phyloP scores from a whole-genome alignment of 2,329 filamentous ascomycete species.

The Fusarium sp. region DNA sequence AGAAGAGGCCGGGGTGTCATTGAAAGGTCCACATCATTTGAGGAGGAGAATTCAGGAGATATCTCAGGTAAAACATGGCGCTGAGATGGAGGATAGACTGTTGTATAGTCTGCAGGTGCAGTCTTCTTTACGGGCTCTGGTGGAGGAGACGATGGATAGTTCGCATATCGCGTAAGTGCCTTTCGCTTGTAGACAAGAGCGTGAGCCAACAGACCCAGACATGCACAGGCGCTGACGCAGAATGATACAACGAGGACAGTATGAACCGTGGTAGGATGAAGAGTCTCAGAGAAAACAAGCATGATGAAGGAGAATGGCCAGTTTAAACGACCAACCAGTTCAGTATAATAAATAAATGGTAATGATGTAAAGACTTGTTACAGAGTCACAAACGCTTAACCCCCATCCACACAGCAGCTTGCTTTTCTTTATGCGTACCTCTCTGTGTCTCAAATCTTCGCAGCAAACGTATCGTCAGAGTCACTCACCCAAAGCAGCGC shows the following conservation, averaged over 20 bases:
- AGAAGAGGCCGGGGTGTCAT: conserved; percentile 46
- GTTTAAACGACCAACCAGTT: too few species aligned
- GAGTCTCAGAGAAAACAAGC: conserved; percentile 28
- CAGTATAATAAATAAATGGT: neutral
- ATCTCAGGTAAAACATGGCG: conserved; percentile 31
- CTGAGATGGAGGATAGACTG: conserved; percentile 48
- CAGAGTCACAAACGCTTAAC: neutral
- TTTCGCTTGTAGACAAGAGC: conserved; percentile 39
- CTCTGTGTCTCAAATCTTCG: neutral
- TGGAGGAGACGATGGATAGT: conserved; percentile 22
- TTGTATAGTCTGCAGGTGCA: conserved; percentile 42
- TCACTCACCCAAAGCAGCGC: neutral
- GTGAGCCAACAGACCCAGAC: conserved; percentile 33
- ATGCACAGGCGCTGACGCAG: conserved; percentile 20
- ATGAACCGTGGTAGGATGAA: conserved; percentile 19
- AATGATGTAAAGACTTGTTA: neutral
- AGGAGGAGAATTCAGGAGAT: neutral
- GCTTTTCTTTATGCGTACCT: conserved; percentile 35
- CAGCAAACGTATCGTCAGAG: neutral
- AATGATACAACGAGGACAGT: conserved; percentile 17
- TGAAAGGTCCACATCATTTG: conserved; percentile 24
- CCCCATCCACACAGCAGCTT: conserved; percentile 10
- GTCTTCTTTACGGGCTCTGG: conserved; percentile 35
- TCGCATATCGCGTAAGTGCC: conserved; percentile 22
- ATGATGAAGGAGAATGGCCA: conserved; percentile 18